phyloP scores from a whole-genome alignment of 805 yeast genomes.

The Pichia deserticola region DNA sequence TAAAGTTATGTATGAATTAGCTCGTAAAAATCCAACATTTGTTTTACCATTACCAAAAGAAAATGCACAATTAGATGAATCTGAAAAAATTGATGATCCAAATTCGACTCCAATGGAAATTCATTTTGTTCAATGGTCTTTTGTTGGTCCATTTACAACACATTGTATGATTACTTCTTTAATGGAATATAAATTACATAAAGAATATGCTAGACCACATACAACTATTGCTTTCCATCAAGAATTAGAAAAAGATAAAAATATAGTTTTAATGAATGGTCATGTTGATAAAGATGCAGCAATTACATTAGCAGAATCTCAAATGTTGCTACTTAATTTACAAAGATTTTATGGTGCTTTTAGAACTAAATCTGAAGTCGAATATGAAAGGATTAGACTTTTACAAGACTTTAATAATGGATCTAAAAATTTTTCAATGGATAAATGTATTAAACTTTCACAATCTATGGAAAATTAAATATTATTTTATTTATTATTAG shows the following conservation, averaged over 20 bases:
- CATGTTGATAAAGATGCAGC: conserved; percentile 64
- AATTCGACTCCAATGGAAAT: conserved; percentile 47
- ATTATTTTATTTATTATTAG: too few species aligned
- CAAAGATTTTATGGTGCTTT: conserved; percentile 80
- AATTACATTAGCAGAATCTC: conserved; percentile 68
- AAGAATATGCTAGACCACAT: conserved; percentile 91
- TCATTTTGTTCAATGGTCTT: conserved; percentile 91
- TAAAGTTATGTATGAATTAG: conserved; percentile 53
- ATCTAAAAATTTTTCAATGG: conserved; percentile 54
- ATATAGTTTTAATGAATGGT: conserved; percentile 79
- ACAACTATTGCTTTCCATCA: conserved; percentile 84
- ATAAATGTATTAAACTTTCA: conserved; percentile 61
- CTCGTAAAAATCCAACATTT: conserved; percentile 71
- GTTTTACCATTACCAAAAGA: conserved; percentile 83
- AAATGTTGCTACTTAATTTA: conserved; percentile 61
- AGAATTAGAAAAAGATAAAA: conserved; percentile 56
- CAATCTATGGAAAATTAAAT: conserved; percentile 52
- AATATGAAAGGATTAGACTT: conserved; percentile 45
- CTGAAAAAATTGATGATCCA: conserved; percentile 18
- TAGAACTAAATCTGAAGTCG: conserved; percentile 35
- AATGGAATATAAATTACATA: conserved; percentile 85
- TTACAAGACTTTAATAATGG: conserved; percentile 68
- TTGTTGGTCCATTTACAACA: conserved; percentile 73
- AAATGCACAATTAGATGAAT: conserved; percentile 31
- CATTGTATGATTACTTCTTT: conserved; percentile 89